Base-by-base conservation (phyloP, 768 basidiomycete species). In the Pulveroboletus sp. region DNA sequence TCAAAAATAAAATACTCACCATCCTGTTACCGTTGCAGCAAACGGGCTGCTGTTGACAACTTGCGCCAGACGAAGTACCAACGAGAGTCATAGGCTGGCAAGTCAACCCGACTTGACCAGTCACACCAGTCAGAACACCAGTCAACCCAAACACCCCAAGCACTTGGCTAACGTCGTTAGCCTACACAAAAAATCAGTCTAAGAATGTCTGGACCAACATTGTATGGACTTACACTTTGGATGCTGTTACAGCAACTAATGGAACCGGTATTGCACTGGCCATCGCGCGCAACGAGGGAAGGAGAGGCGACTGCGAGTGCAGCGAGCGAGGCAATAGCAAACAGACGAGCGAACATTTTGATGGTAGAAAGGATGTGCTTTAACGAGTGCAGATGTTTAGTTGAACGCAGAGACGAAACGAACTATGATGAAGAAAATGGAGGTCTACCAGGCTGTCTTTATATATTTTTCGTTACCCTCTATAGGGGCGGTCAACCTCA, bases 261-360 rank as follows among this genome's bases (percentile, higher is more conserved):
- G 3, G 26, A 0, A 17, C 60, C 61, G 11, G 47, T 57, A 39
- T 45, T 40, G 40, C 59, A 60, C 42, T 50, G 40, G 21, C 15
- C 3, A 15, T 21, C 39, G 11, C 57, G 54, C 1, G 28, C 26
- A 46, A 17, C 24, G 36, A 52, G 12, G 28, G 35, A 28, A 35
- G 33, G 43, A 31, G 56, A 6, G 1, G 57, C 55, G 14, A 56
- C 40, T 8, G 52, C 59, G 45, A 60, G 31, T 6, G 46, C 61
- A 47, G 36, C 57, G n/a, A 62, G 39, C 12, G 52, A 50, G 31
- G 55, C 59, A 44, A 58, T 39, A 12, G 50, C 53, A 8, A 54
- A 52, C 18, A 54, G 24, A 50, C 55, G 50, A 52, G 52, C 39
- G 30, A 59, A 60, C 59, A 60, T 60, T 27, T 27, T 47, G 43